Conservation (phyloP, 164 flowering plant species). For the Vitis rotundifolia region DNA sequence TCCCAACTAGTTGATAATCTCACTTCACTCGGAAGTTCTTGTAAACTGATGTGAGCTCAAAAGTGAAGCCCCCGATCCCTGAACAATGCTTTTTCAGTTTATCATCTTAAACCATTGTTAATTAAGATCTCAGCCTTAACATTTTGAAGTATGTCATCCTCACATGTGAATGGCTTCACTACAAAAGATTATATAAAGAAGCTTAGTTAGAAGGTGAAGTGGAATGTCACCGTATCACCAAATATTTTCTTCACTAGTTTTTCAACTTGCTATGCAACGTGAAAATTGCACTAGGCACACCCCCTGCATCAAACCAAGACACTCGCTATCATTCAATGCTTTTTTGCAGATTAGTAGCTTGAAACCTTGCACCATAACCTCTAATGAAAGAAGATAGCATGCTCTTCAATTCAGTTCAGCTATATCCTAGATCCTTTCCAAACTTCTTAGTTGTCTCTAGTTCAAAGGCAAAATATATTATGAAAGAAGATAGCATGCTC, state of each 20-base stretch:
- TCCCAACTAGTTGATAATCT: constrained; percentile 1
- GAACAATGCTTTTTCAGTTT: not conserved
- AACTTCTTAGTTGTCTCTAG: constrained; percentile 19
- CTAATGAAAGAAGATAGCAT: constrained; percentile 24
- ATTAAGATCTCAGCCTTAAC: not conserved
- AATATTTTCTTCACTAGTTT: too few relatives aligned
- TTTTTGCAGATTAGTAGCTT: constrained; percentile 18
- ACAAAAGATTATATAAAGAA: too few relatives aligned
- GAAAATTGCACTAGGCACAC: not conserved
- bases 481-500: too few relatives aligned
- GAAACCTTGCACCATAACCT: constrained; percentile 14
- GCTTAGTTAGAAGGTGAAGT: too few relatives aligned
- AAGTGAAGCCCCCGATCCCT: not conserved
- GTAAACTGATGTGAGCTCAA: not conserved
- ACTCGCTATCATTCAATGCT: constrained; percentile 20
- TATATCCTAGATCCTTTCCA: constrained; percentile 48
- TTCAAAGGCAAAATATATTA: too few relatives aligned
- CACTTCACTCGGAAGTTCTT: not conserved
- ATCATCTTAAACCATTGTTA: not conserved
- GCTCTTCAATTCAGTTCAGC: constrained; percentile 45
- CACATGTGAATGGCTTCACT: too few relatives aligned
- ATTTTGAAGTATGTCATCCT: too few relatives aligned
- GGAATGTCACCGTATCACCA: too few relatives aligned
- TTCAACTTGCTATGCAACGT: too few relatives aligned
- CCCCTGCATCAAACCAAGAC: constrained; percentile 29